phyloP scores from a whole-genome alignment of 2,329 filamentous ascomycete genomes.

The Dryadomyces sulphureus region DNA sequence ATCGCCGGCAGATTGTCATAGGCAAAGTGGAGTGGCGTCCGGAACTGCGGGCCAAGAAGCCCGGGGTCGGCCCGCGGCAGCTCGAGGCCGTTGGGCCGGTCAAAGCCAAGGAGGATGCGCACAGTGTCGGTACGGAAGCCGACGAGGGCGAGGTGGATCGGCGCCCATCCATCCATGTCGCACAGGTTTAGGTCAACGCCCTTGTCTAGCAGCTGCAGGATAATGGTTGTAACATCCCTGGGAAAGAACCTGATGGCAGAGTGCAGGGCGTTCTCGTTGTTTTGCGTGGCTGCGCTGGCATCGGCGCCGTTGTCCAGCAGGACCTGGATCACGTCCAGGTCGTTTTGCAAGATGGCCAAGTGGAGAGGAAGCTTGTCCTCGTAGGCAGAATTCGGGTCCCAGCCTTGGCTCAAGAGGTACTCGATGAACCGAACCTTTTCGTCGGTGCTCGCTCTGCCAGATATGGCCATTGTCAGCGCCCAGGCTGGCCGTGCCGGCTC shows the following conservation, averaged over 20 bases:
- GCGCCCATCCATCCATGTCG: neutral
- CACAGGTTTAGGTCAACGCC: neutral
- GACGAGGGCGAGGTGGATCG: neutral
- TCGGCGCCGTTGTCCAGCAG: constrained; percentile 5
- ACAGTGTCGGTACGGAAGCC: neutral
- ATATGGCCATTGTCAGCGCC: neutral
- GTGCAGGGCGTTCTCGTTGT: neutral
- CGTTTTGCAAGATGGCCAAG: neutral
- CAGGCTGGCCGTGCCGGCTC: neutral
- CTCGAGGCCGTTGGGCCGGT: neutral
- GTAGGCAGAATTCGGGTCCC: neutral
- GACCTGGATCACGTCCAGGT: neutral
- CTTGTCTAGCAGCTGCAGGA: constrained; percentile 2
- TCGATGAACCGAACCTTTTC: neutral
- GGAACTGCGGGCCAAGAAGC: neutral
- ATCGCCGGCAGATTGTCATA: no score
- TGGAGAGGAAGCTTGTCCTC: neutral
- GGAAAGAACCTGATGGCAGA: no score
- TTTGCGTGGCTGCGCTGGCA: neutral
- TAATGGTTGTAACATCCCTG: no score
- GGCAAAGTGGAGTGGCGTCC: neutral
- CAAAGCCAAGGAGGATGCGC: neutral
- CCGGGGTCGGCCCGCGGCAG: neutral
- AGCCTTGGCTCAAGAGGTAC: constrained; percentile 1
- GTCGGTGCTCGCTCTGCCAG: neutral